Conservation (phyloP, 352 stramenopile genomes). For the Elongisporangium prolatum region DNA sequence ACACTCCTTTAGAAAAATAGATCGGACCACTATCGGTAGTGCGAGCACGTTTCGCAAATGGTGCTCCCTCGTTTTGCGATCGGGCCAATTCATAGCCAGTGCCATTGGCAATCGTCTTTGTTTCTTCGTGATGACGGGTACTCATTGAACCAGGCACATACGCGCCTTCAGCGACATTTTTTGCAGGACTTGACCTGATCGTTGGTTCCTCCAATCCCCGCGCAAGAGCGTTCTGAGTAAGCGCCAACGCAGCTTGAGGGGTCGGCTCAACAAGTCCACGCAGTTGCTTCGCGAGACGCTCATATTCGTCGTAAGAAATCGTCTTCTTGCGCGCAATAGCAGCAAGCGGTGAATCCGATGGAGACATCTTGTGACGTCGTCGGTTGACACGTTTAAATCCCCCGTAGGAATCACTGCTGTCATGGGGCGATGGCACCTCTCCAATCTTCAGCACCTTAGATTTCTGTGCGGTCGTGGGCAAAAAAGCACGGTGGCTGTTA, state of each 20-base stretch:
- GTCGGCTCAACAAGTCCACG: constrained; percentile 63
- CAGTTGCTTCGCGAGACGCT: constrained; percentile 58
- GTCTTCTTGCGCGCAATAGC: constrained; percentile 76
- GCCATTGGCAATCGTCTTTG: constrained; percentile 19
- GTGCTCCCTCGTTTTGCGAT: constrained; percentile 13
- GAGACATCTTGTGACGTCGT: constrained; percentile 16
- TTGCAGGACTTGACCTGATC: constrained; percentile 9
- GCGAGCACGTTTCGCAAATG: constrained; percentile 42
- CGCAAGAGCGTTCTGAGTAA: constrained; percentile 47
- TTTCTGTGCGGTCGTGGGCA: constrained; percentile 36
- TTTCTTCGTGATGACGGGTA: constrained; percentile 5
- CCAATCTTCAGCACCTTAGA: constrained; percentile 40
- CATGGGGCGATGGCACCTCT: constrained; percentile 7
- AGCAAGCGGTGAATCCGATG: constrained; percentile 42
- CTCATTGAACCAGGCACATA: constrained; percentile 39
- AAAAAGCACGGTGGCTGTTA: constrained; percentile 38
- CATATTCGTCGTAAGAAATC: constrained; percentile 74
- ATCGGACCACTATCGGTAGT: constrained; percentile 32
- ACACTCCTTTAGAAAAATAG: constrained; percentile 25
- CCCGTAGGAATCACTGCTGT: constrained; percentile 2
- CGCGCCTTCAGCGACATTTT: constrained; percentile 16
- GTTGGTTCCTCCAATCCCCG: constrained; percentile 31
- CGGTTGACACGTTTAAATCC: constrained; percentile 7
- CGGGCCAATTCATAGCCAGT: constrained; percentile 17
- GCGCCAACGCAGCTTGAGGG: constrained; percentile 44